Percentiles rank a stretch among this genome's conserved stretches.
These are phyloP conservation scores for Salix exigua DNA, from an alignment of 345 rosid species.

Conservation along the genomic window DNA sequence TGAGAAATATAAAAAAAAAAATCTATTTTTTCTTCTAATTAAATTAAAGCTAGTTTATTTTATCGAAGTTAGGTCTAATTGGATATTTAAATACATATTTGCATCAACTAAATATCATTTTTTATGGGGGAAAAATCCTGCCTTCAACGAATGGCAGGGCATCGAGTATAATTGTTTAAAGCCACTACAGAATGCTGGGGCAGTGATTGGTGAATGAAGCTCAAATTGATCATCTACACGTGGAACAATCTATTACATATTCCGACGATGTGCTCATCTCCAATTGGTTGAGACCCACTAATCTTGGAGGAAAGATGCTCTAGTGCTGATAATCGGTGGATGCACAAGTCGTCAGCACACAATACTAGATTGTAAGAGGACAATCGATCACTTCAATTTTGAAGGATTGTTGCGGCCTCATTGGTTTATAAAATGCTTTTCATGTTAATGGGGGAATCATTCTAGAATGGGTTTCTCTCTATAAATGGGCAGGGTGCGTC, in stretches of 20 bases:
- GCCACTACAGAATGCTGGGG: too few relatives aligned
- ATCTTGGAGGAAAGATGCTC: constrained; percentile 2
- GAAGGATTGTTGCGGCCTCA: neutral
- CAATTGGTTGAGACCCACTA: constrained; percentile 8
- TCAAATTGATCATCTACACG: constrained; percentile 13
- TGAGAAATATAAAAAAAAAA: too few relatives aligned
- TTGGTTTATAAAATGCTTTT: neutral
- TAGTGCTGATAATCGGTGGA: neutral
- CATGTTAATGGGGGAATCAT: constrained; percentile 14
- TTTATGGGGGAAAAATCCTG: too few relatives aligned
- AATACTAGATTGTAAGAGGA: constrained; percentile 1
- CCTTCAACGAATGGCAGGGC: too few relatives aligned
- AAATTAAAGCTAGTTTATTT: too few relatives aligned
- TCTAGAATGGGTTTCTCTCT: neutral
- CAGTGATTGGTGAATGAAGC: constrained; percentile 2
- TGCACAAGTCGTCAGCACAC: constrained; percentile 10
- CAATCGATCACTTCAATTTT: neutral
- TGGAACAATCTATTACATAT: constrained; percentile 3
- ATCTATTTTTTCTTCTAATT: too few relatives aligned
- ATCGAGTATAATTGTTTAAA: too few relatives aligned
- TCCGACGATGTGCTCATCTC: neutral
- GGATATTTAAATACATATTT: too few relatives aligned
- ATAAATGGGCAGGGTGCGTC: constrained; percentile 16
- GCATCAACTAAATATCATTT: too few relatives aligned
- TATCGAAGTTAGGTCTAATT: too few relatives aligned